Conservation (phyloP, 2,329 filamentous ascomycete species). For the Coniochaeta ligniaria region DNA sequence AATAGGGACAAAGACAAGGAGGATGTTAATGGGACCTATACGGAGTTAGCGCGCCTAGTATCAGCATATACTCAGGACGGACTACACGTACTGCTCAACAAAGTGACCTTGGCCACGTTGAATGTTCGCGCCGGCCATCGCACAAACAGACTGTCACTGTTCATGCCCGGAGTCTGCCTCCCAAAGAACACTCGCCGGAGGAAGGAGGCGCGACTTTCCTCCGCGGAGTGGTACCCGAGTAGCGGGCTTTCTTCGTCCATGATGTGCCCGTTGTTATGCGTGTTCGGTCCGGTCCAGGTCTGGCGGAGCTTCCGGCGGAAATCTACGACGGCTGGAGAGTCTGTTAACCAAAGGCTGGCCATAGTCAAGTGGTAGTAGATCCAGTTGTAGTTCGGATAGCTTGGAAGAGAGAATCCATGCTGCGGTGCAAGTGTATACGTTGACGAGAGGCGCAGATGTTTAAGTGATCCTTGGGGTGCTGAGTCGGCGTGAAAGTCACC, state of each 20-base stretch:
- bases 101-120: constrained; percentile 50
- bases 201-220: constrained; percentile 14
- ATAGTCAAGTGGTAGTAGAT: background rate
- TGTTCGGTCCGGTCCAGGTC: constrained; percentile 14
- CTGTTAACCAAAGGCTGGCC: background rate
- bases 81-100: constrained; percentile 47
- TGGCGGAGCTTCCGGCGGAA: constrained; percentile 11
- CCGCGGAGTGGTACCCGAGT: constrained; percentile 24
- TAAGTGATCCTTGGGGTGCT: background rate
- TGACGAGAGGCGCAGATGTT: background rate
- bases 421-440: background rate
- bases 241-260: constrained; percentile 30
- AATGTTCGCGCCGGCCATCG: constrained; percentile 40
- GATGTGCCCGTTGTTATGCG: constrained; percentile 4
- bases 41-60: background rate
- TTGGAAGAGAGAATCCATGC: background rate
- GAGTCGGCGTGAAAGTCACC: background rate
- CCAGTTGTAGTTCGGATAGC: background rate
- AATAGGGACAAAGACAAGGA: constrained; percentile 66
- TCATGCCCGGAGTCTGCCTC: constrained; percentile 42
- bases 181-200: constrained; percentile 35
- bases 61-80: background rate
- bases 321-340: constrained; percentile 1
- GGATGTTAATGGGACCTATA: constrained; percentile 57
- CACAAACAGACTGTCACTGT: constrained; percentile 38